Evolutionary conservation across 2,329 filamentous ascomycete species (phyloP).

Genomic region (Gliomastix tumulicola): DNA sequence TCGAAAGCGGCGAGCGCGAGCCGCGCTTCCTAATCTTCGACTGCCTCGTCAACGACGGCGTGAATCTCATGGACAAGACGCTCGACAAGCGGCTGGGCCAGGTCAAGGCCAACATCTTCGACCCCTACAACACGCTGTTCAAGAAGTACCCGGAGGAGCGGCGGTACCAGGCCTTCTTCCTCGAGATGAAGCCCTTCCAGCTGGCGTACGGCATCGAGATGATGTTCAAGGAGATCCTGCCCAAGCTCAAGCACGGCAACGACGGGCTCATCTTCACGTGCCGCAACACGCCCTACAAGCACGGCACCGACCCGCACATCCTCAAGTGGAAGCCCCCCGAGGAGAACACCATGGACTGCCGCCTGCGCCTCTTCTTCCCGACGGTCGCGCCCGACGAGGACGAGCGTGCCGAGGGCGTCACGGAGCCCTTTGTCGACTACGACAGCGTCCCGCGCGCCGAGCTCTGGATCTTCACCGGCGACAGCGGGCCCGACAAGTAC

Average conservation of each 20-base stretch:
- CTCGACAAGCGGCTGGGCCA: slow-evolving; percentile 87
- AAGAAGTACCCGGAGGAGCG: slow-evolving; percentile 62
- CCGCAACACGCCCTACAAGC: slow-evolving; percentile 75
- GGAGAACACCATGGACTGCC: slow-evolving; percentile 94
- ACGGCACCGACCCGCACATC: slow-evolving; percentile 88
- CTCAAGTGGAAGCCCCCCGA: slow-evolving; percentile 96
- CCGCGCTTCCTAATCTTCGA: slow-evolving; percentile 91
- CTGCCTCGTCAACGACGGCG: slow-evolving; percentile 74
- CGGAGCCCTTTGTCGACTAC: slow-evolving; percentile 66
- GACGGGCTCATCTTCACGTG: slow-evolving; percentile 99
- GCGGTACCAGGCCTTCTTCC: slow-evolving; percentile 65
- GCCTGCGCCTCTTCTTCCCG: slow-evolving; percentile 71
- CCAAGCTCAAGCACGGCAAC: slow-evolving; percentile 81
- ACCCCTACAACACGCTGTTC: slow-evolving; percentile 60
- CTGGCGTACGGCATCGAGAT: slow-evolving; percentile 81
- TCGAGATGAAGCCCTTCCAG: slow-evolving; percentile 87
- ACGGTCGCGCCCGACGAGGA: slow-evolving; percentile 58
- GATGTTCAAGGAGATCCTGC: slow-evolving; percentile 87
- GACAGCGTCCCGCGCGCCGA: slow-evolving; percentile 69
- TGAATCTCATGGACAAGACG: slow-evolving; percentile 68
- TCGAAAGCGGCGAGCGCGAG: slow-evolving; percentile 58
- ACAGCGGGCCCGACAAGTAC: slow-evolving; percentile 46
- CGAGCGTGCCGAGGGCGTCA: slow-evolving; percentile 60
- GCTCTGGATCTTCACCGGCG: slow-evolving; percentile 63
- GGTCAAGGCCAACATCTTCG: slow-evolving; percentile 70